Evolutionary conservation across 108 stramenopile genomes (phyloP).

Genomic region (Nannochloropsis salina): DNA sequence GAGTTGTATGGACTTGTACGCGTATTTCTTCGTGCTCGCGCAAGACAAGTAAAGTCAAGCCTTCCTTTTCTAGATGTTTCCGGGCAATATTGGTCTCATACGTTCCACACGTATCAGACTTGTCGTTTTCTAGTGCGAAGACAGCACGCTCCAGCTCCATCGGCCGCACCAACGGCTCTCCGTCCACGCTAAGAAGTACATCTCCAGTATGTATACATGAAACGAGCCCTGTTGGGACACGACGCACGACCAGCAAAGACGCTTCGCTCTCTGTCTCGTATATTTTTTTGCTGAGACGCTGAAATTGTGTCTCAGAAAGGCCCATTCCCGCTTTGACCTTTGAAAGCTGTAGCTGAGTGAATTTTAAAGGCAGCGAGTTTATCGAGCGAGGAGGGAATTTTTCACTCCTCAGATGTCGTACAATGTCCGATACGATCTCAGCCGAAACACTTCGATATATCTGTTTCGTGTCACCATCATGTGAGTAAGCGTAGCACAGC

Average conservation of each 20-base stretch:
- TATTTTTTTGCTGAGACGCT: background rate
- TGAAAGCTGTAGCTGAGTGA: background rate
- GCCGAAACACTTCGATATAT: background rate
- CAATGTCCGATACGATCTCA: background rate
- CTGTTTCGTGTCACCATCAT: background rate
- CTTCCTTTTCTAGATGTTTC: background rate
- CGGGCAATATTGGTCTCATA: background rate
- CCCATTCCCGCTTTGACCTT: slow-evolving; percentile 19
- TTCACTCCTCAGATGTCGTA: background rate
- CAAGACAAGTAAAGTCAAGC: slow-evolving; percentile 5
- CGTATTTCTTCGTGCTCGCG: slow-evolving; percentile 20
- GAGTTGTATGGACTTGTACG: slow-evolving; percentile 34
- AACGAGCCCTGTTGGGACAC: background rate
- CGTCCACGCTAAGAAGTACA: slow-evolving; percentile 31
- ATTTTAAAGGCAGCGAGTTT: background rate
- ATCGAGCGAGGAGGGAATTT: background rate
- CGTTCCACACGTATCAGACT: too few species aligned
- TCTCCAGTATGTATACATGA: slow-evolving; percentile 34
- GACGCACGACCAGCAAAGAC: background rate
- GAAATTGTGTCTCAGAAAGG: slow-evolving; percentile 17
- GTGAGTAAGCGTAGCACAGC: slow-evolving; percentile 11
- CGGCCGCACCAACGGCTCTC: slow-evolving; percentile 24
- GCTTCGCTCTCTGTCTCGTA: background rate
- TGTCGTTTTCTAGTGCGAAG: background rate
- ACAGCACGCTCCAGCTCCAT: slow-evolving; percentile 22